Percentiles rank a stretch among this genome's conserved stretches.
Conservation (phyloP, 805 yeast genomes). For the Candida tibetensis region DNA sequence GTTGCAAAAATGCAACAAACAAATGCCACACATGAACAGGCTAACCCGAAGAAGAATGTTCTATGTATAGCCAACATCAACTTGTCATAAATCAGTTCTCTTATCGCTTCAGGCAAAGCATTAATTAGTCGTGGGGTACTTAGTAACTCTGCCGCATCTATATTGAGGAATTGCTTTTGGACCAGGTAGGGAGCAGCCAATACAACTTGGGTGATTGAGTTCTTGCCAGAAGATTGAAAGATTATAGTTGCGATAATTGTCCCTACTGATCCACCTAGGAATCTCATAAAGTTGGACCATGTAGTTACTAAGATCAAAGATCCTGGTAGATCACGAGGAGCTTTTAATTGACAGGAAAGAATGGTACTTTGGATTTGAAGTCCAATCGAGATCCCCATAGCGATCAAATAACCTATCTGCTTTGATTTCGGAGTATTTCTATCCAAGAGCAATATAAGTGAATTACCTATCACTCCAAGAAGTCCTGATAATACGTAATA, state of each 20-base stretch:
- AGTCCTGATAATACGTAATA: conserved; percentile 10
- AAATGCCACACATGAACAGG: conserved; percentile 6
- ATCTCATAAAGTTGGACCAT: conserved; percentile 13
- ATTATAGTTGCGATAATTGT: conserved; percentile 9
- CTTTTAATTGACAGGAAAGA: conserved; percentile 15
- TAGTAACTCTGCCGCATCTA: conserved; percentile 6
- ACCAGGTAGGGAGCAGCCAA: conserved; percentile 4
- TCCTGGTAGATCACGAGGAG: conserved; percentile 13
- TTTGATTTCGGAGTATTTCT: conserved; percentile 3
- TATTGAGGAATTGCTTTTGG: conserved; percentile 4
- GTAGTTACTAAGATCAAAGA: conserved; percentile 12
- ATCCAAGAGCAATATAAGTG: conserved; percentile 8
- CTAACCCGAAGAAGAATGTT: conserved; percentile 10
- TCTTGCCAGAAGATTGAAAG: conserved; percentile 7
- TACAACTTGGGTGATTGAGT: conserved; percentile 4
- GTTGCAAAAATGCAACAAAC: conserved; percentile 11
- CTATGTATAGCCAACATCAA: conserved; percentile 11
- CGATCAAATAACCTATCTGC: conserved; percentile 13
- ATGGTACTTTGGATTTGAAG: conserved; percentile 14
- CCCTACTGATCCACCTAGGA: conserved; percentile 14
- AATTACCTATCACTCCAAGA: conserved; percentile 10
- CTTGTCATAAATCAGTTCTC: conserved; percentile 4
- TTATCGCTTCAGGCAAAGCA: conserved; percentile 6
- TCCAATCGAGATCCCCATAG: conserved; percentile 16
- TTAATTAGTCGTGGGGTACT: conserved; percentile 10